Percentiles rank a stretch among this genome's conserved stretches.
These are phyloP conservation scores for Cokeromyces recurvatus DNA, from an alignment of 371 early-diverging fungal species.

Conservation along the genomic window DNA sequence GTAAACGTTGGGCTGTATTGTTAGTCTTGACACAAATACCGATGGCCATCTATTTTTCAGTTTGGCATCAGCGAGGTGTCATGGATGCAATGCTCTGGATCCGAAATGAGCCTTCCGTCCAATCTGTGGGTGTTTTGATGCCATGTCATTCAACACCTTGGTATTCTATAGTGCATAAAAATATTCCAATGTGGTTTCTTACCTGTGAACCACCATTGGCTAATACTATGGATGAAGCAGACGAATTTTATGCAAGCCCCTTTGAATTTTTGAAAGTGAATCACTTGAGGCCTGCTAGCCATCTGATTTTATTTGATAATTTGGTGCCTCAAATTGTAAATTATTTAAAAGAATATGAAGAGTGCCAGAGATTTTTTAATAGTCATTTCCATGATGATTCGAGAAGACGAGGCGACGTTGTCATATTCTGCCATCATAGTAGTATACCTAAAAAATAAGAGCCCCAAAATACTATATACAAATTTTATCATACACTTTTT, in stretches of 20 bases:
- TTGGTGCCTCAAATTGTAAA: slow-evolving; percentile 19
- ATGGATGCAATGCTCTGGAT: slow-evolving; percentile 78
- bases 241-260: slow-evolving; percentile 77
- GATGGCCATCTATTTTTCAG: slow-evolving; percentile 63
- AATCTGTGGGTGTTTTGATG: slow-evolving; percentile 63
- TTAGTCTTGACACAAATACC: slow-evolving; percentile 61
- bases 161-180: slow-evolving; percentile 68
- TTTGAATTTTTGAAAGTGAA: slow-evolving; percentile 41
- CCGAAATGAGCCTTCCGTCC: slow-evolving; percentile 32
- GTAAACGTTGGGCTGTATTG: slow-evolving; percentile 17
- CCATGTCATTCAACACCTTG: slow-evolving; percentile 96
- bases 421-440: slow-evolving; percentile 57
- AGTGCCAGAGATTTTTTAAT: slow-evolving; percentile 86
- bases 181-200: slow-evolving; percentile 69
- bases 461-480: not conserved
- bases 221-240: slow-evolving; percentile 64
- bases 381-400: slow-evolving; percentile 82
- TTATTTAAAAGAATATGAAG: slow-evolving; percentile 19
- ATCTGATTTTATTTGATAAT: slow-evolving; percentile 68
- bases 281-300: slow-evolving; percentile 42
- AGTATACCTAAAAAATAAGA: not conserved
- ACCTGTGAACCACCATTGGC: slow-evolving; percentile 88
- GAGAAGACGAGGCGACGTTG: slow-evolving; percentile 76
- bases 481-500: not conserved
- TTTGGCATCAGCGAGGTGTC: slow-evolving; percentile 90